These are phyloP conservation scores for Aphanomyces stellatus DNA, from an alignment of 352 stramenopile genomes.

Conservation along the genomic window DNA sequence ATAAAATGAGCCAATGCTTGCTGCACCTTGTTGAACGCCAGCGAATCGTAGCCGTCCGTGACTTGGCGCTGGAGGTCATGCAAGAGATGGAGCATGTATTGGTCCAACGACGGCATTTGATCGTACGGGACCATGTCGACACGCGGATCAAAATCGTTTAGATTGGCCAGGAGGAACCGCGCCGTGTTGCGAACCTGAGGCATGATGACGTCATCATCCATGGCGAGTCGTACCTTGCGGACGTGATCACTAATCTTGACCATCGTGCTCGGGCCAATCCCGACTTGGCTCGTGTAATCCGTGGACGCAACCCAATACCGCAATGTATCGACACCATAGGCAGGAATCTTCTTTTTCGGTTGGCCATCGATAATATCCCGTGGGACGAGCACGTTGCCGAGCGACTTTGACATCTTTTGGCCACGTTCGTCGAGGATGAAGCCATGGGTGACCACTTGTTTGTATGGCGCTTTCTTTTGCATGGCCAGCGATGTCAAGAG, in stretches of 20 bases:
- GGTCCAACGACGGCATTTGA: constrained; percentile 87
- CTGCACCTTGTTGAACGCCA: constrained; percentile 89
- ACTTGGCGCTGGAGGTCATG: constrained; percentile 73
- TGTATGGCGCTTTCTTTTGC: constrained; percentile 87
- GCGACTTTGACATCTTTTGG: constrained; percentile 98
- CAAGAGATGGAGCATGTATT: constrained; percentile 94
- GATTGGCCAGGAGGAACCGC: constrained; percentile 94
- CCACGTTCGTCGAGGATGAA: constrained; percentile 98
- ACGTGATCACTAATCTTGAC: constrained; percentile 69
- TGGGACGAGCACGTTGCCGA: constrained; percentile 95
- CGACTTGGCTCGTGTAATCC: constrained; percentile 96
- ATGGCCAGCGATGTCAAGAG: constrained; percentile 90
- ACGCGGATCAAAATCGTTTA: constrained; percentile 89
- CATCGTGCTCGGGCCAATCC: constrained; percentile 89
- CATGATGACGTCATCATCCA: background rate
- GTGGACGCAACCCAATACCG: constrained; percentile 96
- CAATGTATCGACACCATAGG: constrained; percentile 95
- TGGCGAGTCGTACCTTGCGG: constrained; percentile 33
- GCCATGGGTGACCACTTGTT: constrained; percentile 96
- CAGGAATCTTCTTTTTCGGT: constrained; percentile 57
- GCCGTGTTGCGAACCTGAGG: constrained; percentile 92
- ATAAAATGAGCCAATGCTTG: constrained; percentile 91
- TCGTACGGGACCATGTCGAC: constrained; percentile 79
- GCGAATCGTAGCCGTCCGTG: constrained; percentile 71
- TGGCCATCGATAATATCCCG: constrained; percentile 92